Conservation (phyloP, 1,284 basidiomycete genomes). For the Xerocomus nothofagi region DNA sequence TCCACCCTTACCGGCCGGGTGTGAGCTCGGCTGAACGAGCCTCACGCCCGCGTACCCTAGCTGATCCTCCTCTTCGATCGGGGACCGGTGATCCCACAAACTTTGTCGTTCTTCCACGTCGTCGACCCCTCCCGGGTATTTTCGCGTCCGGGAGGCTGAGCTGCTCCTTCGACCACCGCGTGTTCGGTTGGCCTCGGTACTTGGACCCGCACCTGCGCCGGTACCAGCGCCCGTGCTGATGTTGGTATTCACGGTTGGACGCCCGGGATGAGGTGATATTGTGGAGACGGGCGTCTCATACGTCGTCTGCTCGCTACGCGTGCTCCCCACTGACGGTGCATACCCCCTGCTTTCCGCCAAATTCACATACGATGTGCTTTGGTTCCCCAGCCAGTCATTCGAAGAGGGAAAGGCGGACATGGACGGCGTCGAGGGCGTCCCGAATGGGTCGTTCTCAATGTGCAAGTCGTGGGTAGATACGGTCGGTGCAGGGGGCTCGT, state of each 20-base stretch:
- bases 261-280: constrained; percentile 1
- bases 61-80: constrained; percentile 25
- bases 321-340: constrained; percentile 11
- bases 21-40: constrained; percentile 21
- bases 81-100: constrained; percentile 27
- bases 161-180: constrained; percentile 23
- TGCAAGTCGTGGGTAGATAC: constrained; percentile 14
- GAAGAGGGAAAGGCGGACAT: constrained; percentile 29
- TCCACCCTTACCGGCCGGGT: neutral
- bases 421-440: constrained; percentile 32
- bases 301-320: constrained; percentile 18
- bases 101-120: constrained; percentile 30
- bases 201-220: neutral
- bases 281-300: constrained; percentile 22
- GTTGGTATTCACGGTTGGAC: neutral
- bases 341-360: neutral
- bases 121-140: constrained; percentile 30
- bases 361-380: constrained; percentile 3
- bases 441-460: constrained; percentile 22
- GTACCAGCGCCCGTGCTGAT: neutral
- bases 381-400: constrained; percentile 10
- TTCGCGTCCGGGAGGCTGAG: constrained; percentile 28
- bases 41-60: constrained; percentile 18
- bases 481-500: constrained; percentile 35
- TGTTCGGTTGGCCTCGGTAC: neutral